Evolutionary conservation across 805 yeast species (phyloP), one percentile per base, ranked within the genome.

Genomic region (Starmerella vaccinii): DNA sequence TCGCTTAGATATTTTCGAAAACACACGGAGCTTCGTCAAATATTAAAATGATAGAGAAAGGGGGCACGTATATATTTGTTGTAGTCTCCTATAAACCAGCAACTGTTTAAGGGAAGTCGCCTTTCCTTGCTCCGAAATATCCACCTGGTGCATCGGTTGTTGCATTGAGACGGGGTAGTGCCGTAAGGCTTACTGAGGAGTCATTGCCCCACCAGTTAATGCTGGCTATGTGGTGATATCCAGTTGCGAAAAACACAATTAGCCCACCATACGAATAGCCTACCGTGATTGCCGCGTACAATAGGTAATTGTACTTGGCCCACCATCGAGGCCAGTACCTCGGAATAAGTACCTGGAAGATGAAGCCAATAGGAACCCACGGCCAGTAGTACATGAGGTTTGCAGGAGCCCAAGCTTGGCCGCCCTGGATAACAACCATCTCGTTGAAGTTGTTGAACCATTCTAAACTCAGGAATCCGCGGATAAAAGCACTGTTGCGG

Each of bases 191-290:
- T 15, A 37, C 18, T 12, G 35, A 21, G 3, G 47, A 71, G 15
- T 52, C 63, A 50, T 78, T 79, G 1, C 87, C 87, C 87, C 87
- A 81, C 87, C 87, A 81, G 37, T 65, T 54, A 13, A 80, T 47
- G 4, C 61, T 54, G 24, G 65, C 68, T 2, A 68, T 66, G 43
- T 75, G 70, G 10, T 49, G 47, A 58, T 71, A 77, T 51, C 69
- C 67, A 4, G 72, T 71, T 1, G 75, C 65, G 59, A 78, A 77
- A 65, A 81, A 81, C 34, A 80, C 74, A 50, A 81, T 65, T 41
- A 78, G 66, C 0, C 77, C 78, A 51, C 80, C 69, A 54, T 80
- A 71, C 2, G 84, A 84, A 18, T 78, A 75, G n/a, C 84, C 85
- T 0, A 83, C 77, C 8, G 73, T 65, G 24, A 80, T 65, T 1